Evolutionary conservation across 176 grass and related monocot genomes (phyloP), one percentile per base, ranked within the genome.

Genomic region (Rhynchospora tenuis): DNA sequence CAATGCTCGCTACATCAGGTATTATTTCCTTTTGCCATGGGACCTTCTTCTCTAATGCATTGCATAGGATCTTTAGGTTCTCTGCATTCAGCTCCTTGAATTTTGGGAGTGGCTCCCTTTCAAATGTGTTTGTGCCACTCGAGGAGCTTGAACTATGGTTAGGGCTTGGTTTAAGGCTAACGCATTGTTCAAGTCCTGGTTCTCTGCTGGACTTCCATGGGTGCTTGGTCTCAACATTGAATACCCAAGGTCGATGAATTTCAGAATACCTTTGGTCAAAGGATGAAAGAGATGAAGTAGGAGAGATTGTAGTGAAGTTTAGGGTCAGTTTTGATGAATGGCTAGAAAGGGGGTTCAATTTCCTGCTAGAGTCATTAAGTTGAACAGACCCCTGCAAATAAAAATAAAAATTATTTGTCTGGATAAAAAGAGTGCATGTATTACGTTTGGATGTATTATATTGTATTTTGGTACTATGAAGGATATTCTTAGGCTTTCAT

Each of bases 71-170:
- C 90, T 98, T 98, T 14, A 98, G 89, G 76, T 93, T 98, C 84
- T 91, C 88, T 22, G 95, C 89, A 78, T 85, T 94, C 62, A 98
- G 95, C 90, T 98, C 95, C 87, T 98, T 98, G 81, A 94, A 98
- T 85, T n/a, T 98, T 19, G 90, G 89, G 16, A 76, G 84, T 66
- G 69, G 85, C 54, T 93, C 92, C 60, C 87, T 87, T 81, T 94
- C 89, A 73, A 98, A 88, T 7, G 91, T 92, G 28, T 89, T 89
- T 81, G 87, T 86, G 70, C 59, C 87, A 93, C 61, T 90, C 73
- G 57, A 85, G 0, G 84, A 87, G 82, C 59, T 83, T 86, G 61
- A 82, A 47, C 79, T 90, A 87, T 79, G 85, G 74, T 81, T 80
- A 81, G 84, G 60, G 71, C 70, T 87, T 13, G 17, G 43, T 46